Evolutionary conservation across 495 filamentous ascomycete genomes (phyloP).

Genomic region (Penicillium alfredii): DNA sequence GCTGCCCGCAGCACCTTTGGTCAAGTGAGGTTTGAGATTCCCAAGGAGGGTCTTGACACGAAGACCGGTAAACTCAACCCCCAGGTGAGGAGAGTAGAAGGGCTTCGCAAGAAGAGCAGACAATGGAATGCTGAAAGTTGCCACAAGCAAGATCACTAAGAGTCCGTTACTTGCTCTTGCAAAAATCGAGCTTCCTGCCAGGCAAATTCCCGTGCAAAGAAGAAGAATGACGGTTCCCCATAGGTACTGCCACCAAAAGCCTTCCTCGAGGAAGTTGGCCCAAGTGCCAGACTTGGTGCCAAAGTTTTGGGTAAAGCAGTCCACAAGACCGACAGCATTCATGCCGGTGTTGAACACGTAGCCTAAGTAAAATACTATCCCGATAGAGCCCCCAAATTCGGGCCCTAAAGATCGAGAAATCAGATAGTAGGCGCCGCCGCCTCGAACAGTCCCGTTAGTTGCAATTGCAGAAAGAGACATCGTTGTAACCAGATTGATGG

Average conservation of each 20-base stretch:
- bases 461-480: slow-evolving; percentile 85
- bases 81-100: slow-evolving; percentile 53
- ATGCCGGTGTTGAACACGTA: slow-evolving; percentile 82
- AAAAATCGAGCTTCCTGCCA: slow-evolving; percentile 77
- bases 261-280: slow-evolving; percentile 58
- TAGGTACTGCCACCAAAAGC: slow-evolving; percentile 73
- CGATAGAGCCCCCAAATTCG: slow-evolving; percentile 88
- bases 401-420: slow-evolving; percentile 83
- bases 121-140: slow-evolving; percentile 77
- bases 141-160: slow-evolving; percentile 63
- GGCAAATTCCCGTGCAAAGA: slow-evolving; percentile 69
- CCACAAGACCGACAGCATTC: slow-evolving; percentile 82
- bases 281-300: slow-evolving; percentile 53
- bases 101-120: slow-evolving; percentile 62
- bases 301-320: slow-evolving; percentile 75
- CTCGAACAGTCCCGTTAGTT: slow-evolving; percentile 83
- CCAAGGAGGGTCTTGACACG: slow-evolving; percentile 60
- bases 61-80: slow-evolving; percentile 72
- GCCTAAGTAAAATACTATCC: slow-evolving; percentile 82
- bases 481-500: slow-evolving; percentile 76
- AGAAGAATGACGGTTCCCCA: slow-evolving; percentile 69
- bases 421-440: slow-evolving; percentile 83
- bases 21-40: slow-evolving; percentile 66
- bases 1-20: slow-evolving; percentile 61
- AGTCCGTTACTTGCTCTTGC: slow-evolving; percentile 73